Evolutionary conservation across 768 basidiomycete species (phyloP).

Genomic region (Serendipita vermifera): DNA sequence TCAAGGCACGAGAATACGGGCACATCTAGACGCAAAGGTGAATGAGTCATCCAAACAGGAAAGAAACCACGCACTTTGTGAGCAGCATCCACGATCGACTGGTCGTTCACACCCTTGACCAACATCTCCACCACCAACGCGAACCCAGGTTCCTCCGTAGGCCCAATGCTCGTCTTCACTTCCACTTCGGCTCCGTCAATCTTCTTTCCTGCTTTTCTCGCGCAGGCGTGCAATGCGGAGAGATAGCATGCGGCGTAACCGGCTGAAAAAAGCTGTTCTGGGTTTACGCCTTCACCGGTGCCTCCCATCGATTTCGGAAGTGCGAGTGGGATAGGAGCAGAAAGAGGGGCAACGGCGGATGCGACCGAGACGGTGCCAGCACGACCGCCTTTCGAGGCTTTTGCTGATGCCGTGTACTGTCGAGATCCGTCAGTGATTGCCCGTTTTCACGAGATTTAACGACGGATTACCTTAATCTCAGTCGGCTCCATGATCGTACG

Average conservation of each 20-base stretch:
- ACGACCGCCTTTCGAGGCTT: background rate
- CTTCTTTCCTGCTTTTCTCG: background rate
- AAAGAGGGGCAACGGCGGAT: background rate
- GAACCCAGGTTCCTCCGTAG: background rate
- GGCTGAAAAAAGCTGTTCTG: background rate
- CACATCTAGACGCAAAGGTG: background rate
- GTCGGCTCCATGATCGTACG: background rate
- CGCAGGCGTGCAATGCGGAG: background rate
- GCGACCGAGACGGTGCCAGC: background rate
- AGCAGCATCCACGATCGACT: background rate
- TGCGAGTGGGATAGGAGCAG: background rate
- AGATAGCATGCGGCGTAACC: constrained; percentile 3
- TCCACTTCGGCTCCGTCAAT: background rate
- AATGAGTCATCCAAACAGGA: background rate
- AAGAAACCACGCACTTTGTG: background rate
- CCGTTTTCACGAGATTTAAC: background rate
- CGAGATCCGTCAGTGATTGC: background rate
- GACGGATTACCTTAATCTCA: background rate
- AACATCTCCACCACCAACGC: background rate
- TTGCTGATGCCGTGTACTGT: constrained; percentile 4
- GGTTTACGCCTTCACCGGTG: background rate
- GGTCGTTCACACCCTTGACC: background rate
- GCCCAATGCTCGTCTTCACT: constrained; percentile 7
- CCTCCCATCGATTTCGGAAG: background rate
- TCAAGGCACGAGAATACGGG: constrained; percentile 5